Evolutionary conservation across 176 grass and related monocot species (phyloP), one percentile per base, ranked within the genome.

Genomic region (Secale cereale): DNA sequence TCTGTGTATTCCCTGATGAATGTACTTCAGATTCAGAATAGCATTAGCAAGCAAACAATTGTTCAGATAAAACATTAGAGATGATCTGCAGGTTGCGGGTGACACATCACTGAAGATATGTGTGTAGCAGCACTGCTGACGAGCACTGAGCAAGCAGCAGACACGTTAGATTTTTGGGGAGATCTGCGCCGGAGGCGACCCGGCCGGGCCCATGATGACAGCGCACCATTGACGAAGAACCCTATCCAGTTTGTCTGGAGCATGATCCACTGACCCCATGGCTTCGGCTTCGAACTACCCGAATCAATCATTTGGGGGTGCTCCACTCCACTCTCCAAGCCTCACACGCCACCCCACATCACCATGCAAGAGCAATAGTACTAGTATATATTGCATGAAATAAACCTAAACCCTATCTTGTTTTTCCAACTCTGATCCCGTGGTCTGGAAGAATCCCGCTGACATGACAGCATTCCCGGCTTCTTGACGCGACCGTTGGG

Each of bases 241-340:
- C 82, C 85, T 92, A 92, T 92, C 90, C 75, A 79, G 74, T 79
- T 90, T 80, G 85, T 90, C 80, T 54, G 60, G 23, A 62, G 80
- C 48, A 43, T 92, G 37, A 88, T 79, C 73, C 79, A 32, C 79
- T 81, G 74, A 62, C 57, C 74, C 67, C 82, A 70, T 83, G 82
- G 86, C 86, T 86, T 74, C 46, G 82, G 86, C 83, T 86, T 74
- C 59, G 73, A 79, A 75, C 83, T 88, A 77, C 65, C 83, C 30
- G 48, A 65, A 76, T 92, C 86, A 83, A 83, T 83, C 79, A 83
- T 90, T 68, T 22, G 19, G 52, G 57, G 86, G 45, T 79, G 78
- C 71, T 86, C 48, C 48, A 52, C 48, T 52, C 70, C 83, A 70
- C 74, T 59, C 61, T 31, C 10, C 78, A 29, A 79, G 82, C 73